A percentile compares a stretch with the other conserved stretches of the same genome.
Conservation (phyloP, 805 yeast species). For the Brettanomyces nanus region DNA sequence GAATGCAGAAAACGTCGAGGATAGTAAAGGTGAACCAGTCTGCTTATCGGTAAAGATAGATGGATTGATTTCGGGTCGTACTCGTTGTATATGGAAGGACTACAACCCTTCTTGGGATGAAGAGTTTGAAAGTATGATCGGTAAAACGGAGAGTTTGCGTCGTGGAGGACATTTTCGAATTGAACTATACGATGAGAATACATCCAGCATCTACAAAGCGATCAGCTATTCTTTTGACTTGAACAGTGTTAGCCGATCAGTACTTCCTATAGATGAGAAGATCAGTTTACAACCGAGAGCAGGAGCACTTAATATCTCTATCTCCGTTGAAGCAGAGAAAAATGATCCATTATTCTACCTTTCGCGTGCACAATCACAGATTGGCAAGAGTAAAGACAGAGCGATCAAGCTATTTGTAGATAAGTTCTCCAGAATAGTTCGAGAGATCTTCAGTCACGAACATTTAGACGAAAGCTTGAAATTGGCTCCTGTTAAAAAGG, state of each 20-base stretch:
- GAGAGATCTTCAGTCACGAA: slow-evolving; percentile 30
- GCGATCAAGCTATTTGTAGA: slow-evolving; percentile 63
- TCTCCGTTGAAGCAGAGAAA: slow-evolving; percentile 73
- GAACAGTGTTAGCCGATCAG: slow-evolving; percentile 7
- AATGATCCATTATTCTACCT: slow-evolving; percentile 75
- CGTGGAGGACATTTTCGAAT: not conserved
- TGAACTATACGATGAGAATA: not conserved
- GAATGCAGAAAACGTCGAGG: slow-evolving; percentile 26
- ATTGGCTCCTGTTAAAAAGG: slow-evolving; percentile 13
- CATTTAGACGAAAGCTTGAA: slow-evolving; percentile 19
- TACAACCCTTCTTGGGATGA: slow-evolving; percentile 82
- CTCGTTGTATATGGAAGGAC: slow-evolving; percentile 53
- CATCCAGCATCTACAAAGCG: slow-evolving; percentile 11
- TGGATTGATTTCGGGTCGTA: slow-evolving; percentile 32
- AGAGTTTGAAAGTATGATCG: slow-evolving; percentile 49
- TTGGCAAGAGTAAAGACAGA: slow-evolving; percentile 57
- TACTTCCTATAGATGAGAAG: slow-evolving; percentile 14
- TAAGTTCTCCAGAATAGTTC: slow-evolving; percentile 60
- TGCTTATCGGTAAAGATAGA: slow-evolving; percentile 16
- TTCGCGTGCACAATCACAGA: slow-evolving; percentile 63
- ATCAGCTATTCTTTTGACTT: slow-evolving; percentile 10
- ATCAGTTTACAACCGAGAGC: slow-evolving; percentile 21
- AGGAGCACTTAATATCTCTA: slow-evolving; percentile 58
- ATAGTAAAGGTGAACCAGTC: slow-evolving; percentile 21
- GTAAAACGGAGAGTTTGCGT: slow-evolving; percentile 4